Evolutionary conservation across 768 basidiomycete species (phyloP).

Genomic region (Sporobolomyces pararoseus): DNA sequence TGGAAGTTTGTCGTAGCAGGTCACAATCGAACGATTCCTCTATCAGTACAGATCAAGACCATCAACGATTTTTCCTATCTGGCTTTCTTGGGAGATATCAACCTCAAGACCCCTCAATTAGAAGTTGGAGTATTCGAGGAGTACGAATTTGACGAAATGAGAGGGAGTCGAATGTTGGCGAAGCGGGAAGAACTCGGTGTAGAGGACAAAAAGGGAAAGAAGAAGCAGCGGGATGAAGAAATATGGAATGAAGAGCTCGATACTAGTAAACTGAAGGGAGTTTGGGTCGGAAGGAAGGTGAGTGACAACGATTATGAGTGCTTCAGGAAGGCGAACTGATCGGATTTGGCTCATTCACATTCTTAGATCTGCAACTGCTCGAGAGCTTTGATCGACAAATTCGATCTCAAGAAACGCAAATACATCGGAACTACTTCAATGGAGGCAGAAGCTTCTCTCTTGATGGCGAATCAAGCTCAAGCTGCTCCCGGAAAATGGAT

Average conservation of each 20-base stretch:
- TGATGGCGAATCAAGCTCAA: slow-evolving; percentile 97
- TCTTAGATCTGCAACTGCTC: slow-evolving; percentile 32
- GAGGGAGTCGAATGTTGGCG: slow-evolving; percentile 14
- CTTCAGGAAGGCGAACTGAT: not conserved
- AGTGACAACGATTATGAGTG: slow-evolving; percentile 42
- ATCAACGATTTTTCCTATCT: slow-evolving; percentile 69
- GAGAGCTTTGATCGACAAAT: slow-evolving; percentile 63
- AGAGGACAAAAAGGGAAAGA: slow-evolving; percentile 1
- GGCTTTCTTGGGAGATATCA: slow-evolving; percentile 73
- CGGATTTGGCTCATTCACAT: not conserved
- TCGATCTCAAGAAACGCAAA: slow-evolving; percentile 80
- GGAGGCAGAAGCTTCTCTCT: slow-evolving; percentile 89
- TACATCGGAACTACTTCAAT: slow-evolving; percentile 97
- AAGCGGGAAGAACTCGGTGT: slow-evolving; percentile 35
- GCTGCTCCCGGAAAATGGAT: slow-evolving; percentile 82
- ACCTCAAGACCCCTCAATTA: slow-evolving; percentile 58
- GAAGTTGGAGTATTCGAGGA: slow-evolving; percentile 43
- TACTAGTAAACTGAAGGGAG: slow-evolving; percentile 49
- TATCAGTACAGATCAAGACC: slow-evolving; percentile 22
- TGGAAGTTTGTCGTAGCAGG: slow-evolving; percentile 76
- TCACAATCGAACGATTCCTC: slow-evolving; percentile 32
- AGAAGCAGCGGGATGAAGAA: not conserved
- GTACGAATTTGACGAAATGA: slow-evolving; percentile 30
- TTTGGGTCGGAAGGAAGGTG: slow-evolving; percentile 85
- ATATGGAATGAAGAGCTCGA: slow-evolving; percentile 3